These are phyloP conservation scores for Psilocybe subaeruginosa DNA, from an alignment of 768 basidiomycete species.

Conservation along the genomic window DNA sequence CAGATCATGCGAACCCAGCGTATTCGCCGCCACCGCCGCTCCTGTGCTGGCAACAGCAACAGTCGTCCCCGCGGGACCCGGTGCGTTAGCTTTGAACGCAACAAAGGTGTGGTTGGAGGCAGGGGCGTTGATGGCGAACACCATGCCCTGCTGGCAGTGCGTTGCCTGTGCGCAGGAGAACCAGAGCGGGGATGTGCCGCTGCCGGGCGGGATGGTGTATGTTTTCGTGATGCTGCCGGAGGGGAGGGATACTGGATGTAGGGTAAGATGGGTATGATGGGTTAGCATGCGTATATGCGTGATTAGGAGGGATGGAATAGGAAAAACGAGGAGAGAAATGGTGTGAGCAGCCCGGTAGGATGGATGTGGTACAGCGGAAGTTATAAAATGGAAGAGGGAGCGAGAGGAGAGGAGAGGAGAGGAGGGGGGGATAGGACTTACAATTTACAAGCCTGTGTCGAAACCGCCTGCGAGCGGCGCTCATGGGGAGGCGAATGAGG, in stretches of 20 bases:
- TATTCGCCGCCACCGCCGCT: not conserved
- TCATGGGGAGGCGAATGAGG: not conserved
- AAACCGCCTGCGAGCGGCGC: not conserved
- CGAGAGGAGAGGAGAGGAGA: too few relatives aligned
- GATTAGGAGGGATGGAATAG: too few relatives aligned
- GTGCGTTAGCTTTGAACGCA: not conserved
- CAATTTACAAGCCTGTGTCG: not conserved
- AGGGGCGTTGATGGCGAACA: conserved; percentile 3
- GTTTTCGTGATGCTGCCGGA: not conserved
- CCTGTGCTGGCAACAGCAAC: too few relatives aligned
- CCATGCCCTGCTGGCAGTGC: conserved; percentile 4
- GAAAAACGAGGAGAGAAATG: too few relatives aligned
- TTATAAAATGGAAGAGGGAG: too few relatives aligned
- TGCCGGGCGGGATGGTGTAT: not conserved
- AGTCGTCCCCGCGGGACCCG: not conserved
- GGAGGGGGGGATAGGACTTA: too few relatives aligned
- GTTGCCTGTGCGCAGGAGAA: not conserved
- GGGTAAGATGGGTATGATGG: too few relatives aligned
- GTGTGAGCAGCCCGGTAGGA: too few relatives aligned
- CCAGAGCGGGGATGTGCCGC: not conserved
- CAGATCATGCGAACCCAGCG: not conserved
- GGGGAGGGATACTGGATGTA: not conserved
- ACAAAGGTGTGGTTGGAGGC: not conserved
- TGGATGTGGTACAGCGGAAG: too few relatives aligned
- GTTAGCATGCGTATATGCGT: too few relatives aligned